Evolutionary conservation across 2,329 filamentous ascomycete genomes (phyloP).

Genomic region (Pseudogymnoascus sp.): DNA sequence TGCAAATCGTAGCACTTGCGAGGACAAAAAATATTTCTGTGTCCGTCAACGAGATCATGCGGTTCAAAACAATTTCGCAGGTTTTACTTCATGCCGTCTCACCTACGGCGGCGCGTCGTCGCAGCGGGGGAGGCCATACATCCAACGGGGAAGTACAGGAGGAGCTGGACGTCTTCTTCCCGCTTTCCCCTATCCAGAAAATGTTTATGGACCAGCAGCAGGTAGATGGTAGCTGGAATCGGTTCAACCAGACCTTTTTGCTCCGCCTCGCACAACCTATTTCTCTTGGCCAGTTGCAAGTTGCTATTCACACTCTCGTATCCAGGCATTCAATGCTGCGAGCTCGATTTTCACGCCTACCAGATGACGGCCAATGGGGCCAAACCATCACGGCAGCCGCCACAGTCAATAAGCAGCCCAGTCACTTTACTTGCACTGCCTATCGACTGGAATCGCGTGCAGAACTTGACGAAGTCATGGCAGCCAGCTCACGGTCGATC

Average conservation of each 20-base stretch:
- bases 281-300: neutral
- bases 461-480: conserved; percentile 11
- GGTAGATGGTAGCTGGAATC: conserved; percentile 11
- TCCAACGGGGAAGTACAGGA: conserved; percentile 5
- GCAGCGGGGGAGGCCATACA: neutral
- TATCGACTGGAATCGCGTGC: neutral
- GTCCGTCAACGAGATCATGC: neutral
- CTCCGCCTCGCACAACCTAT: conserved; percentile 13
- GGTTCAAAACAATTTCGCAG: neutral
- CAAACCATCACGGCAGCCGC: conserved; percentile 25
- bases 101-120: neutral
- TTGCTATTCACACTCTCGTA: conserved; percentile 28
- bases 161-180: conserved; percentile 12
- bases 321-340: conserved; percentile 35
- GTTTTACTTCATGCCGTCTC: neutral
- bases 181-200: conserved; percentile 24
- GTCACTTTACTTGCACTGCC: neutral
- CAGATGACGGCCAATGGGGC: conserved; percentile 24
- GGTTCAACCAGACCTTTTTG: conserved; percentile 25
- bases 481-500: conserved; percentile 26
- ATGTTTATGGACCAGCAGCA: conserved; percentile 20
- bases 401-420: conserved; percentile 15
- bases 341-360: conserved; percentile 28
- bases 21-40: neutral
- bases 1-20: conserved; percentile 17